These are phyloP conservation scores for Claviceps africana DNA, from an alignment of 2,329 filamentous ascomycete genomes.

Conservation along the genomic window DNA sequence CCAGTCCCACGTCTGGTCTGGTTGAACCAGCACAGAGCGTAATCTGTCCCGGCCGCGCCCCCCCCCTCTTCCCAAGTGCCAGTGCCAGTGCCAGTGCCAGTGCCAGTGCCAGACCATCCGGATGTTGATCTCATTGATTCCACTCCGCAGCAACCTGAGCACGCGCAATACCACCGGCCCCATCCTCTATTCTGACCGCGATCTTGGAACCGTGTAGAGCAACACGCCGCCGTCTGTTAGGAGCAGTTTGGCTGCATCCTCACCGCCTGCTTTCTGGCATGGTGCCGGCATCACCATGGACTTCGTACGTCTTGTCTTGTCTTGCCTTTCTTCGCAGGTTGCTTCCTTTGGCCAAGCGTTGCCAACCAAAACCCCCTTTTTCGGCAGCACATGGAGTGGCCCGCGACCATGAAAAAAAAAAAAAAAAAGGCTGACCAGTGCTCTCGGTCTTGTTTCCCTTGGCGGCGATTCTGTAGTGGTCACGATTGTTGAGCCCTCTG, in stretches of 20 bases:
- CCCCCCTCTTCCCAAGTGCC: no score
- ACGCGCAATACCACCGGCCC: background rate
- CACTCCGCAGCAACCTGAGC: background rate
- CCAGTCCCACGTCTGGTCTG: no score
- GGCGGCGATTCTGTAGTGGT: slow-evolving; percentile 36
- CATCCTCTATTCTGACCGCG: background rate
- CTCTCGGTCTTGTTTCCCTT: background rate
- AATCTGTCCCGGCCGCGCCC: no score
- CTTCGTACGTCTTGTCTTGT: slow-evolving; percentile 32
- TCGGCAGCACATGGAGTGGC: background rate
- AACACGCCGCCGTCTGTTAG: background rate
- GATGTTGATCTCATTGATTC: background rate
- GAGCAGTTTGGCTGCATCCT: background rate
- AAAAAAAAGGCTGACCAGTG: slow-evolving; percentile 3
- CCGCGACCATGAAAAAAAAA: background rate
- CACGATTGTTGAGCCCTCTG: slow-evolving; percentile 51
- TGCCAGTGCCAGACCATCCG: no score
- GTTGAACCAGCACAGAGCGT: no score
- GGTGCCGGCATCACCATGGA: slow-evolving; percentile 37
- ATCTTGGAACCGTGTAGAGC: background rate
- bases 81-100: no score
- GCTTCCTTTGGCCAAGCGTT: background rate
- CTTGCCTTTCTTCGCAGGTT: background rate
- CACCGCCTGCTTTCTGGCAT: slow-evolving; percentile 19
- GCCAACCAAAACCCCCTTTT: no score